These are phyloP conservation scores for Colletotrichum caudatum DNA, from an alignment of 2,329 filamentous ascomycete genomes.

Conservation along the genomic window DNA sequence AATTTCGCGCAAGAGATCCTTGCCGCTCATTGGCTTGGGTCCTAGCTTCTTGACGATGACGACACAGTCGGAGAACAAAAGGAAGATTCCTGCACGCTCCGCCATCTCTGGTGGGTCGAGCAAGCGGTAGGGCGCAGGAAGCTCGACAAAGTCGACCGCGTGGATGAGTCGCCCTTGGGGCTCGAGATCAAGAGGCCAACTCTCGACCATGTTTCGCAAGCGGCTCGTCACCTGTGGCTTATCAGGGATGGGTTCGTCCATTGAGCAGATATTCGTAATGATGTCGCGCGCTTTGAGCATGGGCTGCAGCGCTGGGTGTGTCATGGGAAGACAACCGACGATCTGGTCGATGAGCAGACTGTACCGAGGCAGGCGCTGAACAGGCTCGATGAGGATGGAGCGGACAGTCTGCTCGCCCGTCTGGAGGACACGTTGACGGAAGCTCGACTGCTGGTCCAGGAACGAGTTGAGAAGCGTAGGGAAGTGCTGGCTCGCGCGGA, in stretches of 20 bases:
- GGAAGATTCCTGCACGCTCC: constrained; percentile 75
- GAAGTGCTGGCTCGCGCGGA: constrained; percentile 89
- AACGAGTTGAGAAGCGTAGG: constrained; percentile 84
- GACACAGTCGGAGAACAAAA: constrained; percentile 87
- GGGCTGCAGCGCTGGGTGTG: constrained; percentile 84
- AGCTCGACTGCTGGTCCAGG: constrained; percentile 83
- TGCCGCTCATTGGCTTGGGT: constrained; percentile 73
- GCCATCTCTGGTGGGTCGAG: constrained; percentile 54
- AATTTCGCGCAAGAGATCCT: constrained; percentile 84
- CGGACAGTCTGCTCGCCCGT: constrained; percentile 91
- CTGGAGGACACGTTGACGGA: constrained; percentile 82
- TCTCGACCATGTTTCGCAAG: constrained; percentile 80
- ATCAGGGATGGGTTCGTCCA: constrained; percentile 78
- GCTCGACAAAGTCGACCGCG: constrained; percentile 82
- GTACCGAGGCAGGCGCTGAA: constrained; percentile 93
- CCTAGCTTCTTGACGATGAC: constrained; percentile 80
- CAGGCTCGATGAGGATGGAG: constrained; percentile 94
- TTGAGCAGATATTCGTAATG: constrained; percentile 95
- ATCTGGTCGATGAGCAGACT: constrained; percentile 98
- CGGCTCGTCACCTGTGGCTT: constrained; percentile 80
- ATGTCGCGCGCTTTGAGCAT: constrained; percentile 93
- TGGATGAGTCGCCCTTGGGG: constrained; percentile 83
- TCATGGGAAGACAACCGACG: constrained; percentile 83
- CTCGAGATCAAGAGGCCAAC: constrained; percentile 79
- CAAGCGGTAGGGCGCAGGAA: constrained; percentile 76